Evolutionary conservation across 2,329 filamentous ascomycete species (phyloP), one percentile per base, ranked within the genome.

Genomic region (Penicillium palitans): DNA sequence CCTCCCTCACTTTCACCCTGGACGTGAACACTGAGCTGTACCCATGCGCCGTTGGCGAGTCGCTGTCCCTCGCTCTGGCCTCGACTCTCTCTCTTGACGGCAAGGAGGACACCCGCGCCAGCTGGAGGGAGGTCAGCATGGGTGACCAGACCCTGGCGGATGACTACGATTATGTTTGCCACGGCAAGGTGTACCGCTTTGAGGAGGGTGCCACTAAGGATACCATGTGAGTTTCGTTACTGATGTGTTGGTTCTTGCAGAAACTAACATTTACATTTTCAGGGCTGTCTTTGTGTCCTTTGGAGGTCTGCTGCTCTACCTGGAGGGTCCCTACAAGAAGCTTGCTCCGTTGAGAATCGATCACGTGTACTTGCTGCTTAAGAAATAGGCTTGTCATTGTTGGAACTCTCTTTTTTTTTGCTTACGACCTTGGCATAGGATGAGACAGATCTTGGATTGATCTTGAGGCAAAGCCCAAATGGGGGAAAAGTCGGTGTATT

Each of bases 21-120:
- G 95, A 99, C 79, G 87, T 98, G 78, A 97, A 98, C 81, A 89
- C 86, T 58, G 93, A 99, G 78, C 85, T 99, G 8, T 97, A 95
- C 77, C 90, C 90, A 2, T 86, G 90, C 68, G 75, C 80, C 40
- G 79, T 86, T 9, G 90, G 89, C 72, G 93, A 96, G 67, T 88
- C 83, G 15, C 77, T 99, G 58, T 88, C 90, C 64, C 81, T 97
- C 64, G 87, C 93, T 12, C 81, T 99, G 55, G 91, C 93, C 17
- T 92, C 89, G 6, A 95, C 91, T 19, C 82, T 99, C 56, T 87
- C 90, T 55, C 84, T 97, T 48, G 95, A 98, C 73, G 95, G 95
- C 64, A 93, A 90, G 75, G 86, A 90, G 71, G 87, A 91, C 66
- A 82, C 76, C 62, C 74, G 88, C 82, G 76, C 74, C 59, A 88